Conservation (phyloP, 2,329 filamentous ascomycete genomes). For the Drechslerella stenobrocha region DNA sequence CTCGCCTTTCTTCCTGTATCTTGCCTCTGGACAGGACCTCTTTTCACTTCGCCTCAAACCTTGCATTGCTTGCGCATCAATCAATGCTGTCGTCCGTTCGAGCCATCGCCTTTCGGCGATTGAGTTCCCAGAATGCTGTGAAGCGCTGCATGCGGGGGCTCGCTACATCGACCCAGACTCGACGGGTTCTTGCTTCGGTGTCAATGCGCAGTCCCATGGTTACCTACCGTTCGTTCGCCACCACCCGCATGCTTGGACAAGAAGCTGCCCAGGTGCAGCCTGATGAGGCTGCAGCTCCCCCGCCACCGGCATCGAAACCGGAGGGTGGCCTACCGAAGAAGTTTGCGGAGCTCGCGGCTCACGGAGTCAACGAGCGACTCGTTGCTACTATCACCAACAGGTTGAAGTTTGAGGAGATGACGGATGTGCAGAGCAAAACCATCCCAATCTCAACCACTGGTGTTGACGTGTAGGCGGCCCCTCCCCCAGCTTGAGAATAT, state of each 20-base stretch:
- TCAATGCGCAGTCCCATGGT: slow-evolving; percentile 12
- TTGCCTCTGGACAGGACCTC: background rate
- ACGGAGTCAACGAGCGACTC: slow-evolving; percentile 61
- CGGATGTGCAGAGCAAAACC: slow-evolving; percentile 83
- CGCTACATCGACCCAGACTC: slow-evolving; percentile 2
- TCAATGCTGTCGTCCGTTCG: slow-evolving; percentile 38
- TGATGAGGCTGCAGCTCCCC: background rate
- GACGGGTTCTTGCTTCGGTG: background rate
- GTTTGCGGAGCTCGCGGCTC: slow-evolving; percentile 20
- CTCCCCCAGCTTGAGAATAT: slow-evolving; percentile 17
- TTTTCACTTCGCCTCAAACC: slow-evolving; percentile 9
- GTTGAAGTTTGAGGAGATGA: slow-evolving; percentile 84
- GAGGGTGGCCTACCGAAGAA: slow-evolving; percentile 8
- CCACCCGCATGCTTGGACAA: slow-evolving; percentile 17
- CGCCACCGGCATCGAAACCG: background rate
- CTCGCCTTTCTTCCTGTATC: slow-evolving; percentile 1
- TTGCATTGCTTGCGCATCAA: slow-evolving; percentile 4
- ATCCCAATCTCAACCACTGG: slow-evolving; percentile 79
- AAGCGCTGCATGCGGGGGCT: slow-evolving; percentile 15
- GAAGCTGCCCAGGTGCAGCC: slow-evolving; percentile 16
- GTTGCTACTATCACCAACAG: slow-evolving; percentile 69
- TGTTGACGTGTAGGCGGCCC: slow-evolving; percentile 71
- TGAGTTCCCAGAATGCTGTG: slow-evolving; percentile 11
- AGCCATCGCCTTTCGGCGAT: slow-evolving; percentile 27
- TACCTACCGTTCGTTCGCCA: slow-evolving; percentile 33